Percentiles rank a stretch among this genome's conserved stretches.
Conservation (phyloP, 495 filamentous ascomycete species). For the Glutinoglossum americanum region DNA sequence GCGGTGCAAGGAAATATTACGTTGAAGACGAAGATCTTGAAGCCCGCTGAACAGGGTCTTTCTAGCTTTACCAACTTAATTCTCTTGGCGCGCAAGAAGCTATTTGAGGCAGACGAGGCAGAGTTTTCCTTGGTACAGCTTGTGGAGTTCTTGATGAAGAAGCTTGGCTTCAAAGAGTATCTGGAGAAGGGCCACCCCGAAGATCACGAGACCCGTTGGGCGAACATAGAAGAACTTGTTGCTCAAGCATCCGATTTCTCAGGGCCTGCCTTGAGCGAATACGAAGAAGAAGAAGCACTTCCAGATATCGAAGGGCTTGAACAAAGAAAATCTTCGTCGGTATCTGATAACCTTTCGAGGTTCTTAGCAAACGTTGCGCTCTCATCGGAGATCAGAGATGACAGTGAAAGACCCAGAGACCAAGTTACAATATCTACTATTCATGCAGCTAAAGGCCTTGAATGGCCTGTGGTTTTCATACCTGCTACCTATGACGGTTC, state of each 20-base stretch:
- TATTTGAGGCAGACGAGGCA: conserved; percentile 26
- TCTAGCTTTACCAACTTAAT: conserved; percentile 40
- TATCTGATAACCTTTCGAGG: conserved; percentile 46
- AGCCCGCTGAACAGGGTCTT: conserved; percentile 41
- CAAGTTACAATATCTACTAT: conserved; percentile 90
- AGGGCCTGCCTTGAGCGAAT: conserved; percentile 15
- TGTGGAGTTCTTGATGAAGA: conserved; percentile 50
- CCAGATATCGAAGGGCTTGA: conserved; percentile 57
- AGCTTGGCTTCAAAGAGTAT: conserved; percentile 50
- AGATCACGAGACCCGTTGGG: conserved; percentile 70
- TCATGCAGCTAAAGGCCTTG: conserved; percentile 87
- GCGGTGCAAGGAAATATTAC: conserved; percentile 46
- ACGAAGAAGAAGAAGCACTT: conserved; percentile 33
- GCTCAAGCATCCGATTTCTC: conserved; percentile 51
- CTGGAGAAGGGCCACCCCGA: conserved; percentile 46
- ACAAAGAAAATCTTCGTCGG: conserved; percentile 33
- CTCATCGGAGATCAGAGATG: conserved; percentile 48
- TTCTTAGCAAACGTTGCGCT: conserved; percentile 84
- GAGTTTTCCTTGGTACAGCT: conserved; percentile 39
- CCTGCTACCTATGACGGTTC: conserved; percentile 78
- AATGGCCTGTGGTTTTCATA: conserved; percentile 96
- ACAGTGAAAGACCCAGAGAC: conserved; percentile 29
- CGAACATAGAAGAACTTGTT: conserved; percentile 77
- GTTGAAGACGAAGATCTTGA: conserved; percentile 45
- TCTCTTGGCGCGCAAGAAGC: conserved; percentile 32